phyloP scores from a whole-genome alignment of 2,329 filamentous ascomycete genomes.

The Colletotrichum euphorbiae region DNA sequence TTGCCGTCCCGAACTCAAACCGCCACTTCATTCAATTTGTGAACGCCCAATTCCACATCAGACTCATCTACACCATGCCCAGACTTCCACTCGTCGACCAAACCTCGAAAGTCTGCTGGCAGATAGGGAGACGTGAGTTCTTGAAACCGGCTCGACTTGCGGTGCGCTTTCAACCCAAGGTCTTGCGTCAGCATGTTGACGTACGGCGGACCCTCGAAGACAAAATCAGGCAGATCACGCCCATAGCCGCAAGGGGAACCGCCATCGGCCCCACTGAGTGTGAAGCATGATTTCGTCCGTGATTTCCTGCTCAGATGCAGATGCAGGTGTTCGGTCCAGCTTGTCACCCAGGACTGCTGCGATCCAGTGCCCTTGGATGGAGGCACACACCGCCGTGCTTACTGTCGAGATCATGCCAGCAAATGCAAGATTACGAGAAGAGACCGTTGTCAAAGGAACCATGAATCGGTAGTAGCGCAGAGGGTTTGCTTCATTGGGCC shows the following conservation, averaged over 20 bases:
- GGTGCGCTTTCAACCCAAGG: constrained; percentile 37
- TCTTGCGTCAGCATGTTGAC: constrained; percentile 44
- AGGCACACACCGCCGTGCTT: constrained; percentile 50
- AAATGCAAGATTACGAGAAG: constrained; percentile 48
- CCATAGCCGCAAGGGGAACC: constrained; percentile 67
- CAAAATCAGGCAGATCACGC: constrained; percentile 62
- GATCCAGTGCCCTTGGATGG: constrained; percentile 63
- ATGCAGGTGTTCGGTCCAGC: constrained; percentile 47
- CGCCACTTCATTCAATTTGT: not conserved
- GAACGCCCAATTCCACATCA: not conserved
- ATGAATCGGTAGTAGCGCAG: constrained; percentile 46
- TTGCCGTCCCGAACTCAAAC: not conserved
- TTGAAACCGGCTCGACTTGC: constrained; percentile 37
- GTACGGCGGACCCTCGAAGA: constrained; percentile 71
- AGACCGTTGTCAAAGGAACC: constrained; percentile 40
- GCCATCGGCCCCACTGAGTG: constrained; percentile 64
- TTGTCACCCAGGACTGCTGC: constrained; percentile 67
- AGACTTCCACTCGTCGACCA: constrained; percentile 27
- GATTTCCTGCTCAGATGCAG: constrained; percentile 45
- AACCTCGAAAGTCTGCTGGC: constrained; percentile 10
- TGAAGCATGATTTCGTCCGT: constrained; percentile 61
- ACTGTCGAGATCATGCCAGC: constrained; percentile 49
- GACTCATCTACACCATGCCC: not conserved
- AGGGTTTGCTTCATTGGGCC: constrained; percentile 37
- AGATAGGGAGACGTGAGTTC: constrained; percentile 36